Base-by-base conservation (phyloP, 352 stramenopile species). In the Paralagenidium karlingii region DNA sequence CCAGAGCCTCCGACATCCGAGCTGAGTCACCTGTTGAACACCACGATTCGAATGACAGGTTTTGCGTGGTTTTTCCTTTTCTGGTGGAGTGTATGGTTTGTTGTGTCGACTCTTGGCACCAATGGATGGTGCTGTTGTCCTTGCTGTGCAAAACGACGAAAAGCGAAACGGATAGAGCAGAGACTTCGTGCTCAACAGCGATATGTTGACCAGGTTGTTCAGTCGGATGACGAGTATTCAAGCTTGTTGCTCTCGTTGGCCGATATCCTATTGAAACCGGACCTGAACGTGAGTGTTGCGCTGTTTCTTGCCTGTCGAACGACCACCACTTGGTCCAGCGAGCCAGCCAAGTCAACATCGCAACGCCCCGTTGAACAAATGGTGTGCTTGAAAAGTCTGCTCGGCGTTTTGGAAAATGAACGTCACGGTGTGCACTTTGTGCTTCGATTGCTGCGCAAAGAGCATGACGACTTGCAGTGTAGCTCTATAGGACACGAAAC, bases 171-270 rank as follows among this genome's bases (percentile, higher is more conserved):
- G n/a, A n/a, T n/a, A n/a, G n/a, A n/a, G n/a, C n/a, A n/a, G n/a
- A n/a, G n/a, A n/a, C n/a, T n/a, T n/a, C n/a, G n/a, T n/a, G n/a
- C n/a, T n/a, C n/a, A n/a, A n/a, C 47, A 29, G 8, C 31, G 40
- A 2, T 70, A 82, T 40, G 37, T 63, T 13, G 39, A 59, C 3
- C 58, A 80, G 47, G 60, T 82, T 2, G 64, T 62, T 1, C 75
- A 84, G 43, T 84, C 83, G 36, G 63, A 88, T 32, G 45, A 60
- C 24, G 75, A 88, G 26, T 88, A 88, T 40, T 82, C 75, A 3
- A n/a, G 60, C 11, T 25, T 88, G 15, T 46, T 85, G 3, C 51
- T 68, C 37, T 52, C 57, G 27, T 38, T 85, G 2, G 53, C 52
- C 0, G 42, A 78, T 42, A 27, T 77, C 18, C 19, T 83, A 2